Evolutionary conservation across 768 basidiomycete species (phyloP).

Genomic region (Amanita muscaria): DNA sequence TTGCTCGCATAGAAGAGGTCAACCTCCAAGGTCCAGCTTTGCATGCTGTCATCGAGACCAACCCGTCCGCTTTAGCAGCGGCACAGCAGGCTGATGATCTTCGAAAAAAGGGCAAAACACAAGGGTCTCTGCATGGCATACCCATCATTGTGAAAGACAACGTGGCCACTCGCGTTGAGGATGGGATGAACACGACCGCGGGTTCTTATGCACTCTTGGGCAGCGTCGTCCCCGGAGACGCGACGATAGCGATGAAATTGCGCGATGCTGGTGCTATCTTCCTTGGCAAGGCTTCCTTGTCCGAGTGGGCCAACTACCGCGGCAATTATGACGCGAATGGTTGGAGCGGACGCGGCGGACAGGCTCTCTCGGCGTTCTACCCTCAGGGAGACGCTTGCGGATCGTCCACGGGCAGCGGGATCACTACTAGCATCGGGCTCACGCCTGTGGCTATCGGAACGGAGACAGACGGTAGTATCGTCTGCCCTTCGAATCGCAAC

Average conservation of each 20-base stretch:
- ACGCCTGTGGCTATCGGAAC: conserved; percentile 39
- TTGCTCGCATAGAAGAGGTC: conserved; percentile 62
- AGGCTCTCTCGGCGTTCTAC: conserved; percentile 41
- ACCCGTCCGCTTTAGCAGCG: conserved; percentile 46
- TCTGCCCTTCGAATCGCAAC: conserved; percentile 41
- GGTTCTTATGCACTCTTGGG: conserved; percentile 35
- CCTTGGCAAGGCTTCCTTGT: conserved; percentile 47
- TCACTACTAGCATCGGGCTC: conserved; percentile 44
- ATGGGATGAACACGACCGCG: conserved; percentile 41
- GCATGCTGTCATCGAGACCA: conserved; percentile 51
- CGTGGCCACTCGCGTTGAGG: conserved; percentile 40
- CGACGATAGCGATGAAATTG: conserved; percentile 35
- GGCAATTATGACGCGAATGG: conserved; percentile 35
- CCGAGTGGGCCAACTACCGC: conserved; percentile 44
- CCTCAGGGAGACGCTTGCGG: conserved; percentile 47
- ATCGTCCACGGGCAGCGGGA: conserved; percentile 51
- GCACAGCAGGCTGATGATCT: conserved; percentile 40
- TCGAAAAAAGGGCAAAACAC: conserved; percentile 29
- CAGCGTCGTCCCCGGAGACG: conserved; percentile 37
- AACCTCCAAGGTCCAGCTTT: conserved; percentile 49
- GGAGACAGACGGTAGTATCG: conserved; percentile 49
- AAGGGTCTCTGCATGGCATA: conserved; percentile 46
- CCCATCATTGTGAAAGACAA: conserved; percentile 46
- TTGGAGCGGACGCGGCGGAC: conserved; percentile 53
- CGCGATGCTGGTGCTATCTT: conserved; percentile 37